Evolutionary conservation across 208 protist species (phyloP).

Genomic region (Crithidia fasciculata): DNA sequence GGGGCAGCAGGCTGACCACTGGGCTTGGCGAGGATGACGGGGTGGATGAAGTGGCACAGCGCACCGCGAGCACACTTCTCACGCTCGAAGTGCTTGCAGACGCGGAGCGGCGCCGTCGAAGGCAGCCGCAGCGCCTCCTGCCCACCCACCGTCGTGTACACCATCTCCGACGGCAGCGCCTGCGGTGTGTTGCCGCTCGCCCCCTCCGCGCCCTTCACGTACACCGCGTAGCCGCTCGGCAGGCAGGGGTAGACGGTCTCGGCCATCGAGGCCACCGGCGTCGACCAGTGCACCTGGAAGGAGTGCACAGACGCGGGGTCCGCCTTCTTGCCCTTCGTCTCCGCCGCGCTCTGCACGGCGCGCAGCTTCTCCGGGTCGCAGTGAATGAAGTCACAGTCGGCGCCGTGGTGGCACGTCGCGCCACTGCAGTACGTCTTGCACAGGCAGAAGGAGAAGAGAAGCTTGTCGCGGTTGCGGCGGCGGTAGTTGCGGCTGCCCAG

Average conservation of each 20-base stretch:
- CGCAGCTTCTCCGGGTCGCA: constrained; percentile 46
- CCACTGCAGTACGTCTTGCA: constrained; percentile 59
- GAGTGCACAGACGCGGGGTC: constrained; percentile 24
- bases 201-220: constrained; percentile 43
- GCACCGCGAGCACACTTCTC: constrained; percentile 66
- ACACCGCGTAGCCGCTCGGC: constrained; percentile 40
- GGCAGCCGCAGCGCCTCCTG: constrained; percentile 43
- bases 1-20: background rate
- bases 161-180: constrained; percentile 42
- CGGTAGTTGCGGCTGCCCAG: constrained; percentile 56
- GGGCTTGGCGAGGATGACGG: constrained; percentile 38
- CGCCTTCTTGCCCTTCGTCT: constrained; percentile 15
- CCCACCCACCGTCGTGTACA: constrained; percentile 60
- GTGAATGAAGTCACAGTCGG: constrained; percentile 74
- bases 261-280: constrained; percentile 34
- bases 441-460: constrained; percentile 66
- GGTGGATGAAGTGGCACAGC: constrained; percentile 73
- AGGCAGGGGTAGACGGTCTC: constrained; percentile 51
- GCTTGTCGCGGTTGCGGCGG: constrained; percentile 42
- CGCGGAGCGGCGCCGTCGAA: constrained; percentile 43
- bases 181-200: constrained; percentile 18
- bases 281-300: constrained; percentile 63
- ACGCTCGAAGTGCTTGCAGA: constrained; percentile 75
- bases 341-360: constrained; percentile 30
- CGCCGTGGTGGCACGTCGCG: constrained; percentile 48